phyloP scores from a whole-genome alignment of 306 rosid species.

The Luffa aegyptiaca region DNA sequence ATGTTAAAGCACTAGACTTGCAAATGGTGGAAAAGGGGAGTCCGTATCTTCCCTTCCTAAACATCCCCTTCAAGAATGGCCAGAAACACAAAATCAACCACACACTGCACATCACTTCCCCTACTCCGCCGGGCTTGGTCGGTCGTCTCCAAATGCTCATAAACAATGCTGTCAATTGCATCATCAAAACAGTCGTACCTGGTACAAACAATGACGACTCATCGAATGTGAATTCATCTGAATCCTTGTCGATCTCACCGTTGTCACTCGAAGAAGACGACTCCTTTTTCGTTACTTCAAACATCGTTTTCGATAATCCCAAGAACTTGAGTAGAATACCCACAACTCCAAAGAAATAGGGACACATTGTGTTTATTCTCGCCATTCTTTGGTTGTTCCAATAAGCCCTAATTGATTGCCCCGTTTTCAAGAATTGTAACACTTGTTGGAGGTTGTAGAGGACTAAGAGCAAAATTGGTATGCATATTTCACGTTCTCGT shows the following conservation, averaged over 20 bases:
- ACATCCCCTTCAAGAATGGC: slow-evolving; percentile 54
- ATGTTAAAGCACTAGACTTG: slow-evolving; percentile 27
- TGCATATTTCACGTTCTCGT: slow-evolving; percentile 25
- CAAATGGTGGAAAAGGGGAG: slow-evolving; percentile 38
- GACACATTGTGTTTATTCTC: slow-evolving; percentile 22
- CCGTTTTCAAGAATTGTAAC: slow-evolving; percentile 21
- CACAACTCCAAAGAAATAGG: slow-evolving; percentile 35
- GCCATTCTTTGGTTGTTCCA: slow-evolving; percentile 69
- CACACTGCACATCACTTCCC: slow-evolving; percentile 32
- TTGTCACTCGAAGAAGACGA: neutral
- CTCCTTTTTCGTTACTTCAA: slow-evolving; percentile 53
- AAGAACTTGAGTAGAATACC: slow-evolving; percentile 24
- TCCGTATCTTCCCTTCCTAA: slow-evolving; percentile 41
- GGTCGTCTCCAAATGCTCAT: slow-evolving; percentile 17
- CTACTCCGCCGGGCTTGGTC: slow-evolving; percentile 7
- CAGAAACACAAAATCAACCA: slow-evolving; percentile 35
- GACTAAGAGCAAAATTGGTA: slow-evolving; percentile 18
- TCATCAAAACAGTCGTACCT: slow-evolving; percentile 40
- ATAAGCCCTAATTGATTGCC: slow-evolving; percentile 42
- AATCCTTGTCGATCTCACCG: slow-evolving; percentile 2
- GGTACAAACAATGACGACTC: slow-evolving; percentile 40
- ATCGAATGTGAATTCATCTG: slow-evolving; percentile 32
- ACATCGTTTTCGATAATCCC: slow-evolving; percentile 28
- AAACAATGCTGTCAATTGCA: slow-evolving; percentile 30
- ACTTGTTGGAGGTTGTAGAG: slow-evolving; percentile 15